Evolutionary conservation across 257 asterid genomes (phyloP), one percentile per base, ranked within the genome.

Genomic region (Solanum acaule): DNA sequence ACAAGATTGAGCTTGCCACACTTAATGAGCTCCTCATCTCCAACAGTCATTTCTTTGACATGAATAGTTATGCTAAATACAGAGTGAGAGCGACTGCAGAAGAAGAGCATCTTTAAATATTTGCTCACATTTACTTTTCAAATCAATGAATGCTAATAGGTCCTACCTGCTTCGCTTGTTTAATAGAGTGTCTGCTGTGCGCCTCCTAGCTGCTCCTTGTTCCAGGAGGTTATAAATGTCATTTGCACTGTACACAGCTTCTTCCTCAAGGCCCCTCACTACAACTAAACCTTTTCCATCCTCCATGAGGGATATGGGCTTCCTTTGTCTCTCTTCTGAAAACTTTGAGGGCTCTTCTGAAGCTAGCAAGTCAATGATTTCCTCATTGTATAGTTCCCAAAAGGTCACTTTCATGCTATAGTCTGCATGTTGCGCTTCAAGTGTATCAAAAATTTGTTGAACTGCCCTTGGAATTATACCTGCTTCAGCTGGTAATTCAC

Each of bases 1-100:
- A 96, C 98, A 91, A 96, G 98, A 92, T 96, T 96, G 75, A 96
- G 95, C 94, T 96, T 96, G 84, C 98, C 98, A 29, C 97, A 96
- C 89, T 96, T 96, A 63, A 96, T 94, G 85, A 96, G 94, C 90
- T 96, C 98, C 89, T 94, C 98, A 40, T 95, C 96, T 78, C 98
- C 98, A 86, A 95, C 89, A 73, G 91, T 87, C 73, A 92, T 93
- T 92, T 95, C 98, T 93, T 95, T 95, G 27, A 94, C 94, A 88
- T 94, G 93, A 89, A 95, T 93, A 76, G 93, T 94, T 89, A 95
- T 93, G 83, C 96, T 93, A 90, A 95, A 95, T 88, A 95, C 94
- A 89, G 97, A 93, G 92, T 96, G 98, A 83, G 98, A 96, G 68
- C 98, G 96, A 84, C 98, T 96, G 97, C 93, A 88, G 83, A 31